phyloP scores from a whole-genome alignment of 2,329 filamentous ascomycete species.

The Achaetomium macrosporum region DNA sequence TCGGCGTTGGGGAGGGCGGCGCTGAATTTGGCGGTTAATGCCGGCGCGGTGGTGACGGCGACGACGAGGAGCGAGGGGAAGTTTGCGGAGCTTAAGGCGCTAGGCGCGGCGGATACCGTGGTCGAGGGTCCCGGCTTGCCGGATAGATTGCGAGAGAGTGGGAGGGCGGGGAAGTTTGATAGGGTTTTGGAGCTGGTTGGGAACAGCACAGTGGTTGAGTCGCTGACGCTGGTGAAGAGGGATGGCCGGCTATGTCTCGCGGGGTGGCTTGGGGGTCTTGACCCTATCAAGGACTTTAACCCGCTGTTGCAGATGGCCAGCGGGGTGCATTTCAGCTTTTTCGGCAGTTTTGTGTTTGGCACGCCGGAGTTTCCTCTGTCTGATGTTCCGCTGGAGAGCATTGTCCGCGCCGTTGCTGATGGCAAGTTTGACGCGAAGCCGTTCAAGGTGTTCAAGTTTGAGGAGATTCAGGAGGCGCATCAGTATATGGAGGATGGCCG shows the following conservation, averaged over 20 bases:
- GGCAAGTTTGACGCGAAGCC: slow-evolving; percentile 32
- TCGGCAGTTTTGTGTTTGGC: slow-evolving; percentile 36
- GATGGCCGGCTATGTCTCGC: slow-evolving; percentile 35
- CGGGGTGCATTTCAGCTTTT: slow-evolving; percentile 42
- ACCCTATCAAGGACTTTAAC: slow-evolving; percentile 36
- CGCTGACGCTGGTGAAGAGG: slow-evolving; percentile 30
- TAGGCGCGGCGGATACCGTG: slow-evolving; percentile 25
- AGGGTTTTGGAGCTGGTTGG: slow-evolving; percentile 35
- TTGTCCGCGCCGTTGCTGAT: slow-evolving; percentile 33
- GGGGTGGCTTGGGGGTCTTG: slow-evolving; percentile 37
- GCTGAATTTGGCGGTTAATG: slow-evolving; percentile 22
- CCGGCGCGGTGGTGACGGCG: slow-evolving; percentile 33
- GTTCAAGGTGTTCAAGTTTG: slow-evolving; percentile 29
- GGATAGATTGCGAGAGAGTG: slow-evolving; percentile 16
- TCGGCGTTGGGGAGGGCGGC: slow-evolving; percentile 37
- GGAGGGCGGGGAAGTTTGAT: slow-evolving; percentile 28
- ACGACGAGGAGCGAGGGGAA: slow-evolving; percentile 33
- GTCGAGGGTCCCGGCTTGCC: slow-evolving; percentile 25
- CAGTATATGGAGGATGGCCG: slow-evolving; percentile 29
- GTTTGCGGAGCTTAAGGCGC: slow-evolving; percentile 24
- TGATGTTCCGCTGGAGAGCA: slow-evolving; percentile 34
- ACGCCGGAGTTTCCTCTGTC: slow-evolving; percentile 33
- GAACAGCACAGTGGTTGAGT: slow-evolving; percentile 35
- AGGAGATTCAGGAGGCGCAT: slow-evolving; percentile 32
- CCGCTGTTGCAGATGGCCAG: slow-evolving; percentile 39